Evolutionary conservation across 2,329 filamentous ascomycete species (phyloP).

Genomic region (Beauveria medogensis): DNA sequence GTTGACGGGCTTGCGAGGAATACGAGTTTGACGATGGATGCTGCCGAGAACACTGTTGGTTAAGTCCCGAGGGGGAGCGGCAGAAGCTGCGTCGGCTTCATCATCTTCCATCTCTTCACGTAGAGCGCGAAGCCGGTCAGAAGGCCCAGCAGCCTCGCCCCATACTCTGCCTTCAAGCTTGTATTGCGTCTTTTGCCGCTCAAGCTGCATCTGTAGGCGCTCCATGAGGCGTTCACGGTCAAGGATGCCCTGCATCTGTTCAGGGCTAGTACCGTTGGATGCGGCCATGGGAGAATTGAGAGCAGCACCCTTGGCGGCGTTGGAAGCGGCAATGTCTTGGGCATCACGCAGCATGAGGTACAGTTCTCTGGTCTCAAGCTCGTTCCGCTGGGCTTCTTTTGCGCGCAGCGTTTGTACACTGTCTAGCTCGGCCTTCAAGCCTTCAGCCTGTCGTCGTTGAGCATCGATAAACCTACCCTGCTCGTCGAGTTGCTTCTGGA

Average conservation of each 20-base stretch:
- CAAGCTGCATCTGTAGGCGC: constrained; percentile 87
- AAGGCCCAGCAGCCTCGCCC: constrained; percentile 74
- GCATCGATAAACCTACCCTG: constrained; percentile 86
- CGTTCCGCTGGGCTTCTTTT: constrained; percentile 88
- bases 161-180: constrained; percentile 92
- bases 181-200: constrained; percentile 94
- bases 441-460: constrained; percentile 76
- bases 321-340: constrained; percentile 88
- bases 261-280: constrained; percentile 51
- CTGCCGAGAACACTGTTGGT: constrained; percentile 67
- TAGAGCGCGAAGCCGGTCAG: constrained; percentile 82
- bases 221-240: constrained; percentile 91
- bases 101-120: constrained; percentile 87
- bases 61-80: constrained; percentile 53
- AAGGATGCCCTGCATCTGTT: constrained; percentile 82
- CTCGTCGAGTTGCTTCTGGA: constrained; percentile 91
- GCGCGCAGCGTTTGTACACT: constrained; percentile 78
- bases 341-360: constrained; percentile 98
- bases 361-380: constrained; percentile 89
- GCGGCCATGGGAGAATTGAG: constrained; percentile 38
- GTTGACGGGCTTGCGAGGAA: constrained; percentile 46
- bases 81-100: constrained; percentile 42
- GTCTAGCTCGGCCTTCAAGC: constrained; percentile 80
- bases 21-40: constrained; percentile 53
- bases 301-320: constrained; percentile 53